These are phyloP conservation scores for Pyrenophora teres DNA, from an alignment of 2,329 filamentous ascomycete species.

Conservation along the genomic window DNA sequence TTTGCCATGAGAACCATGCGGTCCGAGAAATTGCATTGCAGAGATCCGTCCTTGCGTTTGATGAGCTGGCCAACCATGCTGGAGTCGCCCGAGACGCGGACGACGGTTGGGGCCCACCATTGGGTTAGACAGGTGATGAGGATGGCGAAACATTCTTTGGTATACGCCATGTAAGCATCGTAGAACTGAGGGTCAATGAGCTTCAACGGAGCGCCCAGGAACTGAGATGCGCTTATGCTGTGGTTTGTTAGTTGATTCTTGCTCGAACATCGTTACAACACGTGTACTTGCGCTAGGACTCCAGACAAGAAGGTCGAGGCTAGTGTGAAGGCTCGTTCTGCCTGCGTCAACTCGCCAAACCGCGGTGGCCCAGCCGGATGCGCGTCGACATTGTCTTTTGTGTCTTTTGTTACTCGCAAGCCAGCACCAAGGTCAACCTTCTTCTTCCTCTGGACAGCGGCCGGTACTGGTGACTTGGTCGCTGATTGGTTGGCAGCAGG, in stretches of 20 bases:
- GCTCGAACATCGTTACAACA: neutral
- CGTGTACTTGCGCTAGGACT: slow-evolving; percentile 49
- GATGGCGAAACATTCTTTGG: slow-evolving; percentile 82
- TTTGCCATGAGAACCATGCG: slow-evolving; percentile 84
- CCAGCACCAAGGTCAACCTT: slow-evolving; percentile 50
- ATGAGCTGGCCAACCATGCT: slow-evolving; percentile 77
- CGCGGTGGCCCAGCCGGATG: slow-evolving; percentile 52
- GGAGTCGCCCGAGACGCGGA: slow-evolving; percentile 81
- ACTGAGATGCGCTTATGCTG: slow-evolving; percentile 68
- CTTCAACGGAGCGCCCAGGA: slow-evolving; percentile 77
- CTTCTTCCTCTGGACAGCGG: slow-evolving; percentile 39
- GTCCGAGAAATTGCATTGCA: slow-evolving; percentile 80
- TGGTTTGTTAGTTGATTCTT: slow-evolving; percentile 18
- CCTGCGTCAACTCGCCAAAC: slow-evolving; percentile 55
- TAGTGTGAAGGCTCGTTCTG: slow-evolving; percentile 56
- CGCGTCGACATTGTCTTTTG: slow-evolving; percentile 48
- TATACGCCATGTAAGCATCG: slow-evolving; percentile 84
- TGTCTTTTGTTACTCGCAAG: slow-evolving; percentile 50
- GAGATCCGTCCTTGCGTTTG: slow-evolving; percentile 70
- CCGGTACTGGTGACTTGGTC: slow-evolving; percentile 15
- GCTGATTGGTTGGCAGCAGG: slow-evolving; percentile 15
- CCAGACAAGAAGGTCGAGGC: slow-evolving; percentile 58
- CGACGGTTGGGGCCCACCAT: slow-evolving; percentile 83
- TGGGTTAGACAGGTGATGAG: slow-evolving; percentile 79
- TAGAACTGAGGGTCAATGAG: slow-evolving; percentile 76